A percentile compares a stretch with the other conserved stretches of the same genome.
phyloP scores from a whole-genome alignment of 108 stramenopile species.

The Fistulifera solaris region DNA sequence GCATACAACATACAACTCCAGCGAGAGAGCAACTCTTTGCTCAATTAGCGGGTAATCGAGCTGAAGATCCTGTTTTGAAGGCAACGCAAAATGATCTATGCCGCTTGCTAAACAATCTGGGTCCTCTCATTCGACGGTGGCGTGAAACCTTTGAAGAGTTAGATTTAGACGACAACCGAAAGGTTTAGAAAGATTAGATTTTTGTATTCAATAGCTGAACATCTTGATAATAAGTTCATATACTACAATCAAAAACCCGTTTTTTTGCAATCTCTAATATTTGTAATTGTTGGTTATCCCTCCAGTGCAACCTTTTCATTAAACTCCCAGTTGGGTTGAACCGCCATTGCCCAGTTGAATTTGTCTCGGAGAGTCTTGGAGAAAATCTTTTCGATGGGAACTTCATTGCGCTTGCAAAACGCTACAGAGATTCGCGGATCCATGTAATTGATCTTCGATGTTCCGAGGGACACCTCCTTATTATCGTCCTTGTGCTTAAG shows the following conservation, averaged over 20 bases:
- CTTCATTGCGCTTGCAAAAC: slow-evolving; percentile 97
- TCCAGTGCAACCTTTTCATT: slow-evolving; percentile 30
- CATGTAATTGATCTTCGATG: slow-evolving; percentile 99
- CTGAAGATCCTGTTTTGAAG: background rate
- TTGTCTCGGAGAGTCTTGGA: slow-evolving; percentile 95
- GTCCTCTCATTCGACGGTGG: background rate
- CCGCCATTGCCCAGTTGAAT: slow-evolving; percentile 99
- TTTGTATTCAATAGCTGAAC: too few species aligned
- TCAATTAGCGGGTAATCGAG: background rate
- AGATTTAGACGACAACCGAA: too few species aligned
- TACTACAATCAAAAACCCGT: too few species aligned
- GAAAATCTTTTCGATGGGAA: slow-evolving; percentile 94
- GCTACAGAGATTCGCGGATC: slow-evolving; percentile 98
- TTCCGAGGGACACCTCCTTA: slow-evolving; percentile 95
- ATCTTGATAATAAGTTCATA: too few species aligned
- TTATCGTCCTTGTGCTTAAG: slow-evolving; percentile 98
- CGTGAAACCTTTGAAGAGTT: too few species aligned
- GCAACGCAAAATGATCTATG: slow-evolving; percentile 1
- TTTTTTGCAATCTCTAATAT: too few species aligned
- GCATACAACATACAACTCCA: slow-evolving; percentile 4
- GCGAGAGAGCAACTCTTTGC: slow-evolving; percentile 5
- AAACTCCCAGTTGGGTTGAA: slow-evolving; percentile 90
- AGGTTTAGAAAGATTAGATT: too few species aligned
- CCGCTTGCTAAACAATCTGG: background rate
- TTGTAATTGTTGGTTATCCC: too few species aligned